phyloP scores from a whole-genome alignment of 495 filamentous ascomycete species.

The Echria macrotheca region DNA sequence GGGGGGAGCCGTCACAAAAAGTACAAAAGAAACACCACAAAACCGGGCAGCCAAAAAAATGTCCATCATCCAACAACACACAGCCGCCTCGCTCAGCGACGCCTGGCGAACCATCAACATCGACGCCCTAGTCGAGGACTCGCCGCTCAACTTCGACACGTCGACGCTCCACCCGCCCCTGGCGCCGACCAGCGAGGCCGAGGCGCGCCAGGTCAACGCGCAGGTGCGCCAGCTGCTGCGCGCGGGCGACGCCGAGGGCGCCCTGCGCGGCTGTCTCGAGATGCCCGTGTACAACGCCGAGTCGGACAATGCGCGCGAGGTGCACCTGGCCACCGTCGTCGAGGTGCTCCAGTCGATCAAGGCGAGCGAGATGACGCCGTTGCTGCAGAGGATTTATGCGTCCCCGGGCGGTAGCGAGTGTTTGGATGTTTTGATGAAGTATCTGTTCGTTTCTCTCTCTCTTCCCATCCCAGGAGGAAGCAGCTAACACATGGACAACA shows the following conservation, averaged over 20 bases:
- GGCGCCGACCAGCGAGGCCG: constrained; percentile 59
- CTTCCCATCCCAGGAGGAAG: too few species aligned
- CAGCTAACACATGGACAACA: background rate
- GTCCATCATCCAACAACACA: constrained; percentile 55
- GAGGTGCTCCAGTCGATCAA: constrained; percentile 89
- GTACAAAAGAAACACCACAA: background rate
- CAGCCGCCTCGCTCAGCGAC: constrained; percentile 44
- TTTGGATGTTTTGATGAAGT: constrained; percentile 72
- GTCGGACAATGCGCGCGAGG: constrained; percentile 63
- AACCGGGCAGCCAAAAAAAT: constrained; percentile 24
- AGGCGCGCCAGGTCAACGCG: constrained; percentile 63
- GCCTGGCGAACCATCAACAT: constrained; percentile 92
- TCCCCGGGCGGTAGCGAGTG: constrained; percentile 66
- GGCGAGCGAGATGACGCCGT: constrained; percentile 81
- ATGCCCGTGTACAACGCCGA: constrained; percentile 52
- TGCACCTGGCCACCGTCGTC: constrained; percentile 72
- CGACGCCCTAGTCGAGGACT: constrained; percentile 84
- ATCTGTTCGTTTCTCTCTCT: constrained; percentile 48
- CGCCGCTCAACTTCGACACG: constrained; percentile 78
- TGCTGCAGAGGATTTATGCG: constrained; percentile 69
- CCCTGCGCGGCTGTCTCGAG: constrained; percentile 72
- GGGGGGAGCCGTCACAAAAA: too few species aligned
- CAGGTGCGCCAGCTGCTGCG: constrained; percentile 83
- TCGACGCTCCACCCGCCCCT: constrained; percentile 70
- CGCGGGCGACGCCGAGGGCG: constrained; percentile 79